phyloP scores from a whole-genome alignment of 1,139 yeast genomes.

The Taiozyma sp. region DNA sequence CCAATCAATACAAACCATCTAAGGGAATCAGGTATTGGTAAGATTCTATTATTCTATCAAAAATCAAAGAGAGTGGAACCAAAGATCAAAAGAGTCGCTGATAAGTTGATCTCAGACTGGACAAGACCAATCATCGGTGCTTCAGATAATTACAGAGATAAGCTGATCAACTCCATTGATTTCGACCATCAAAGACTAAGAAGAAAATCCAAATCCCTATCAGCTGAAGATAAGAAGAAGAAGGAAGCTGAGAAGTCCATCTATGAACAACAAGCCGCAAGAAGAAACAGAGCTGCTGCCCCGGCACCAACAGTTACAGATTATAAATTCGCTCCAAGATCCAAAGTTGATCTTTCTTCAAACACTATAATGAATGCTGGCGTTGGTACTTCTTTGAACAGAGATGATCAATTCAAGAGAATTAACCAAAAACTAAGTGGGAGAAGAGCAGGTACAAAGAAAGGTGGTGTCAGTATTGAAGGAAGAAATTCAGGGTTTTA shows the following conservation, averaged over 20 bases:
- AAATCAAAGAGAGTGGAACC: constrained; percentile 88
- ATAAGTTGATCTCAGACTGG: constrained; percentile 93
- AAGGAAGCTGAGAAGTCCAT: constrained; percentile 47
- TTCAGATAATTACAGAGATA: constrained; percentile 90
- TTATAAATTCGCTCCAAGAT: constrained; percentile 86
- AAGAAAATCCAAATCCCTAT: constrained; percentile 21
- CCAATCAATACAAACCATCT: constrained; percentile 96
- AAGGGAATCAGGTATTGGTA: constrained; percentile 92
- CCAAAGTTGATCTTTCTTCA: constrained; percentile 39
- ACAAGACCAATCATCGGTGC: constrained; percentile 97
- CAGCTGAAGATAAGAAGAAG: constrained; percentile 25
- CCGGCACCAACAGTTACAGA: constrained; percentile 88
- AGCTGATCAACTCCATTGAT: constrained; percentile 64
- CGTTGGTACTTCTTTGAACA: constrained; percentile 46
- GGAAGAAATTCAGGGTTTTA: constrained; percentile 41
- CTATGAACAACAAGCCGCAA: constrained; percentile 88
- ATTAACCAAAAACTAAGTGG: constrained; percentile 38
- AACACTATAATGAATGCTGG: constrained; percentile 34
- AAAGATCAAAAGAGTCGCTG: constrained; percentile 80
- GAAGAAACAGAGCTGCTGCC: constrained; percentile 91
- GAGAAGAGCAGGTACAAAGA: constrained; percentile 46
- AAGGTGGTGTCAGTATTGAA: constrained; percentile 74
- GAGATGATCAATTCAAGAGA: constrained; percentile 76
- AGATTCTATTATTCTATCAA: constrained; percentile 91
- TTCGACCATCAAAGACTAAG: constrained; percentile 58